Evolutionary conservation across 805 yeast genomes (phyloP).

Genomic region (Kodamaea nitidulidarum): DNA sequence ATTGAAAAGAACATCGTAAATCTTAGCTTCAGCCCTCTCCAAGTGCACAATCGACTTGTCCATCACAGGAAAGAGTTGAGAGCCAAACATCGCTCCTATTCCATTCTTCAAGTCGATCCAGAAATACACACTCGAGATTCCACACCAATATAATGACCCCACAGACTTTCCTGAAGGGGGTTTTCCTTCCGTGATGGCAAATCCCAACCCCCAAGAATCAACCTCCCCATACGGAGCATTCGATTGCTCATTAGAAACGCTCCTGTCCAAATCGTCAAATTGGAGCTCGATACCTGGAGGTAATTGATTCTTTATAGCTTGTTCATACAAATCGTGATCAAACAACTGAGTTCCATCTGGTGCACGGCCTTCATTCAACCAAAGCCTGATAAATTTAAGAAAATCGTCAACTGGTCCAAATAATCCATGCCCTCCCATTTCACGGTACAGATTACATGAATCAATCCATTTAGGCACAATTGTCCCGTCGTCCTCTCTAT

Average conservation of each 20-base stretch:
- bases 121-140: constrained; percentile 35
- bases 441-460: constrained; percentile 18
- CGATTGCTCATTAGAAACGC: background rate
- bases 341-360: constrained; percentile 33
- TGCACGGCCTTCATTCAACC: constrained; percentile 39
- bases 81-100: constrained; percentile 37
- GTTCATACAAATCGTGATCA: constrained; percentile 24
- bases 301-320: constrained; percentile 32
- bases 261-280: constrained; percentile 14
- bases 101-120: constrained; percentile 37
- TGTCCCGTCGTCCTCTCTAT: background rate
- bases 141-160: constrained; percentile 38
- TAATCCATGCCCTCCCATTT: constrained; percentile 43
- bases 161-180: constrained; percentile 33
- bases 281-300: constrained; percentile 19
- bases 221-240: background rate
- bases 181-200: constrained; percentile 13
- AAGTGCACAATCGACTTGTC: background rate
- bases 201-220: constrained; percentile 1
- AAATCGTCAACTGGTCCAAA: constrained; percentile 36
- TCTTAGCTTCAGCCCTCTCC: background rate
- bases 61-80: constrained; percentile 35
- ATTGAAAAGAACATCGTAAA: background rate
- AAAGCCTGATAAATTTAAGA: constrained; percentile 32
- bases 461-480: background rate